Percentiles rank a stretch among this genome's conserved stretches.
Evolutionary conservation across 768 basidiomycete genomes (phyloP).

Genomic region (Dioszegia crocea): DNA sequence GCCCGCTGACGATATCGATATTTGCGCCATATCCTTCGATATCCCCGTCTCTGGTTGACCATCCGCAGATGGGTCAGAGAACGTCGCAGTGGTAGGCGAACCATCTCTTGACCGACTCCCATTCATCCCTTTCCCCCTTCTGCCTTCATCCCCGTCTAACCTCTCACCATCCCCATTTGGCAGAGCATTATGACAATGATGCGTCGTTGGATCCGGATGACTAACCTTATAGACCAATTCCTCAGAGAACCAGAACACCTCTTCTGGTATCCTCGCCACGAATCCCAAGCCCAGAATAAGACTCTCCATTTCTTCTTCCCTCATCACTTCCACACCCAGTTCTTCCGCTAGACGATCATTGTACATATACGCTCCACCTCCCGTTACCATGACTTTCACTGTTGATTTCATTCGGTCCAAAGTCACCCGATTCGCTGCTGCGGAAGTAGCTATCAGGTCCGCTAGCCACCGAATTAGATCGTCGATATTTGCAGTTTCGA

Average conservation of each 20-base stretch:
- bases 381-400: slow-evolving; percentile 96
- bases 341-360: slow-evolving; percentile 71
- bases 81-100: background rate
- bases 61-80: background rate
- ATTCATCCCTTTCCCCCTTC: background rate
- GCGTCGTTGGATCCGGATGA: slow-evolving; percentile 33
- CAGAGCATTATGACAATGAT: background rate
- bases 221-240: slow-evolving; percentile 73
- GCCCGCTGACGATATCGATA: too few relatives aligned
- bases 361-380: slow-evolving; percentile 93
- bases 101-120: background rate
- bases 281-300: slow-evolving; percentile 94
- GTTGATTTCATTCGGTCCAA: slow-evolving; percentile 84
- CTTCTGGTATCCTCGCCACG: slow-evolving; percentile 89
- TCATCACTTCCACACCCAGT: slow-evolving; percentile 74
- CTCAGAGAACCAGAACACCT: slow-evolving; percentile 98
- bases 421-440: slow-evolving; percentile 75
- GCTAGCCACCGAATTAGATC: slow-evolving; percentile 82
- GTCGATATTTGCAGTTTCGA: slow-evolving; percentile 84
- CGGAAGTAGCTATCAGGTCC: slow-evolving; percentile 78
- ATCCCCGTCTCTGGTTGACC: background rate
- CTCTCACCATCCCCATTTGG: slow-evolving; percentile 4
- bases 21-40: too few relatives aligned
- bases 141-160: background rate
- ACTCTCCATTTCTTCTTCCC: slow-evolving; percentile 99